phyloP scores from a whole-genome alignment of 2,329 filamentous ascomycete species.

The Talaromyces sp. region DNA sequence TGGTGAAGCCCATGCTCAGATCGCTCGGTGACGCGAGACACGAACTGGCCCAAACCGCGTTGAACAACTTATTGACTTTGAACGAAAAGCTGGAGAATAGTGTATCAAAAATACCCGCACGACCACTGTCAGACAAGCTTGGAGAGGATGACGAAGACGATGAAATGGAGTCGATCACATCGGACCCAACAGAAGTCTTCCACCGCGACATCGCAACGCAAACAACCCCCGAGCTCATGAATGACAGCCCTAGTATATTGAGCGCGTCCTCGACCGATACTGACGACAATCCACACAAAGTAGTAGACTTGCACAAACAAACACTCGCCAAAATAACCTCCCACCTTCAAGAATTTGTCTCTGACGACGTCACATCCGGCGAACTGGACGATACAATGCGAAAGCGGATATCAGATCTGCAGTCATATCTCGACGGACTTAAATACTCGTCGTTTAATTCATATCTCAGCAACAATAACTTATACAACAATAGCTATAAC shows the following conservation, averaged over 20 bases:
- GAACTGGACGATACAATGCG: slow-evolving; percentile 33
- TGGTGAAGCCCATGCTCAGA: slow-evolving; percentile 57
- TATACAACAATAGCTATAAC: slow-evolving; percentile 36
- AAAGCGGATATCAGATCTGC: slow-evolving; percentile 42
- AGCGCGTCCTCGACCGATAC: not conserved
- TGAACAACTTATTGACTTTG: slow-evolving; percentile 51
- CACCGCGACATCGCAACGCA: slow-evolving; percentile 62
- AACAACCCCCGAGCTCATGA: slow-evolving; percentile 46
- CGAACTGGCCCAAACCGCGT: slow-evolving; percentile 53
- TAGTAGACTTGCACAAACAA: slow-evolving; percentile 34
- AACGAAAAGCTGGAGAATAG: slow-evolving; percentile 54
- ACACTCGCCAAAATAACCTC: slow-evolving; percentile 51
- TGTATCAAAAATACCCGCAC: slow-evolving; percentile 51
- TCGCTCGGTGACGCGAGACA: slow-evolving; percentile 54
- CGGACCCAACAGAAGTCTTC: slow-evolving; percentile 62
- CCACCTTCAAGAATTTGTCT: slow-evolving; percentile 49
- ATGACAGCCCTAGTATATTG: slow-evolving; percentile 23
- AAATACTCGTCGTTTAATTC: slow-evolving; percentile 31
- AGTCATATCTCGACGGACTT: slow-evolving; percentile 51
- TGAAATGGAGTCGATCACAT: slow-evolving; percentile 48
- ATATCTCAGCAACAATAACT: slow-evolving; percentile 26
- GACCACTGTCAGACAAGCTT: slow-evolving; percentile 21
- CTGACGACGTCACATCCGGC: slow-evolving; percentile 34
- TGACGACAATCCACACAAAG: slow-evolving; percentile 21
- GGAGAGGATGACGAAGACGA: slow-evolving; percentile 22